Evolutionary conservation across 148 eudicot species (phyloP).

Genomic region (Mesembryanthemum crystallinum): DNA sequence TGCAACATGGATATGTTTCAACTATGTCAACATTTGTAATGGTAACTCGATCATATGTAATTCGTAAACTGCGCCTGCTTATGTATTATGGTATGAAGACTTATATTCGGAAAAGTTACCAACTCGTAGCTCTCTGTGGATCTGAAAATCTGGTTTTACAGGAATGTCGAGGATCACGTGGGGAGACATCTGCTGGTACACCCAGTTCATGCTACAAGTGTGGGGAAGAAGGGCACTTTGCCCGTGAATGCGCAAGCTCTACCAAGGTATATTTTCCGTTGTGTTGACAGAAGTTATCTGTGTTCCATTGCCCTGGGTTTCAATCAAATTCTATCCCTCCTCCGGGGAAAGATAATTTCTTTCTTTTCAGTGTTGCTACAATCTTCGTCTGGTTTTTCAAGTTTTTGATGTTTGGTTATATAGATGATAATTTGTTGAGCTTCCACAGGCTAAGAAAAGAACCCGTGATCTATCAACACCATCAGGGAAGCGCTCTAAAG

Average conservation of each 20-base stretch:
- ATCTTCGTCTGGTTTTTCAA: neutral
- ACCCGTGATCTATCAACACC: constrained; percentile 55
- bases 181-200: constrained; percentile 47
- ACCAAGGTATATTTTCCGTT: constrained; percentile 41
- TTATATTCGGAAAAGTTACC: neutral
- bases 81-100: neutral
- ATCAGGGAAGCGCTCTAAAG: constrained; percentile 33
- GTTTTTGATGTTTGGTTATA: neutral
- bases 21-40: neutral
- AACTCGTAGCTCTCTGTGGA: neutral
- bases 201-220: constrained; percentile 63
- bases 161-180: constrained; percentile 39
- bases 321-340: neutral
- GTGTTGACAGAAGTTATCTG: neutral
- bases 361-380: too few relatives aligned
- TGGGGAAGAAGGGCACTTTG: constrained; percentile 77
- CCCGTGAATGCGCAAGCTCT: constrained; percentile 64
- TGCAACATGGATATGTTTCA: neutral
- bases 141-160: constrained; percentile 30
- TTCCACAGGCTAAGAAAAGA: constrained; percentile 53
- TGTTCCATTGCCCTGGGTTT: neutral
- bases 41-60: neutral
- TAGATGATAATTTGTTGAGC: constrained; percentile 11
- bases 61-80: too few relatives aligned
- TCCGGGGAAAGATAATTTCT: too few relatives aligned